phyloP scores from a whole-genome alignment of 1,284 basidiomycete genomes.

The Austroboletus niveus region DNA sequence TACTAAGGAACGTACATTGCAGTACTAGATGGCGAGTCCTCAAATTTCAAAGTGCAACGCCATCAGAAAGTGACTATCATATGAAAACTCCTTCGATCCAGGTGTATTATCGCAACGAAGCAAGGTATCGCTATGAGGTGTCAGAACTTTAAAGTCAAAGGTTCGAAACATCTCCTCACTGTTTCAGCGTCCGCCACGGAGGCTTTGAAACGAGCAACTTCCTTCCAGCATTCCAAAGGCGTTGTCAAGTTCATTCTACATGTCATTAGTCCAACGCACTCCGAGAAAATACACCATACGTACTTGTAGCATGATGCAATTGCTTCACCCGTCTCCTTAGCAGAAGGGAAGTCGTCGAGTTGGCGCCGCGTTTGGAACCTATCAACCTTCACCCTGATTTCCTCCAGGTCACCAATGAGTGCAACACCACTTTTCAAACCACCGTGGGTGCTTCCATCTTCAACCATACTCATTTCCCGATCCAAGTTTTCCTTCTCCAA shows the following conservation, averaged over 20 bases:
- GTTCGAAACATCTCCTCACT: slow-evolving; percentile 34
- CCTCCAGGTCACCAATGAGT: slow-evolving; percentile 70
- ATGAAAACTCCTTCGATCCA: no score
- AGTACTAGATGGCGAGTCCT: no score
- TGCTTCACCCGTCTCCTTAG: slow-evolving; percentile 57
- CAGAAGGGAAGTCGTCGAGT: slow-evolving; percentile 52
- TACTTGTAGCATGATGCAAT: slow-evolving; percentile 75
- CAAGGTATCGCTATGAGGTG: slow-evolving; percentile 25
- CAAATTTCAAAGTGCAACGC: background rate
- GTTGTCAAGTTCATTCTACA: slow-evolving; percentile 55
- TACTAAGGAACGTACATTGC: background rate
- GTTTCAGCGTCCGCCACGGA: slow-evolving; percentile 69
- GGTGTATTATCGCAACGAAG: slow-evolving; percentile 25
- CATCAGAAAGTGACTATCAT: slow-evolving; percentile 1
- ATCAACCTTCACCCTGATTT: slow-evolving; percentile 69
- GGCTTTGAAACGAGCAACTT: slow-evolving; percentile 71
- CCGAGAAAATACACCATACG: slow-evolving; percentile 1
- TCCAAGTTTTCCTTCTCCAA: slow-evolving; percentile 81
- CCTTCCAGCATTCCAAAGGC: slow-evolving; percentile 75
- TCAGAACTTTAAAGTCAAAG: slow-evolving; percentile 11
- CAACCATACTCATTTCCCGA: slow-evolving; percentile 50
- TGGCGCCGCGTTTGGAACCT: slow-evolving; percentile 62
- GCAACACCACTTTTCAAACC: slow-evolving; percentile 57
- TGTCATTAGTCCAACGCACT: slow-evolving; percentile 6
- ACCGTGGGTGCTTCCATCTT: slow-evolving; percentile 37